phyloP scores from a whole-genome alignment of 331 rosid genomes.

The Pyracantha coccinea region DNA sequence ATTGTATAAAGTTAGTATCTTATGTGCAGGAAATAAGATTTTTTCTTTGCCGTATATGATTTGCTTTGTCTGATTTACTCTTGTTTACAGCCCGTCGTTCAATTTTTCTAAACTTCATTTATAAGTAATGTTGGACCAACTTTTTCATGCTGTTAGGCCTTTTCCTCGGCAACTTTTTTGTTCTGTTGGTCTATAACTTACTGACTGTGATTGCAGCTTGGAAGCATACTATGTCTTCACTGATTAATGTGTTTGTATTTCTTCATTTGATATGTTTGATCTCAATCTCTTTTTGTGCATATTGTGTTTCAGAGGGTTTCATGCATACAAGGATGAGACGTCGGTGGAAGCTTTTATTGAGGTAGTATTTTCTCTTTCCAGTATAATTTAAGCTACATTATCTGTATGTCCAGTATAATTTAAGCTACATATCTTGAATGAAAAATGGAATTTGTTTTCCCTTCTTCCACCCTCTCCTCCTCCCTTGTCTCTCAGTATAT shows the following conservation, averaged over 20 bases:
- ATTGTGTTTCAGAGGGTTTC: constrained; percentile 90
- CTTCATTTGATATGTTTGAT: background rate
- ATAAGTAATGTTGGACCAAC: background rate
- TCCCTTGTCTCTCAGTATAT: background rate
- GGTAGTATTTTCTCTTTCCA: constrained; percentile 30
- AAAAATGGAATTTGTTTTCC: background rate
- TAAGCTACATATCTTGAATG: background rate
- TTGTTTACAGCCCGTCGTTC: background rate
- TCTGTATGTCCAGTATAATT: background rate
- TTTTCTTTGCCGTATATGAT: background rate
- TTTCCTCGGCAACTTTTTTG: background rate
- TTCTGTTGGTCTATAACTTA: background rate
- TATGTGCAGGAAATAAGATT: background rate
- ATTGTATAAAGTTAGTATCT: background rate
- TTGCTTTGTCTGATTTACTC: background rate
- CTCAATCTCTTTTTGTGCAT: background rate
- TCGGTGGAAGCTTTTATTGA: constrained; percentile 92
- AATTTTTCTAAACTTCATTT: background rate
- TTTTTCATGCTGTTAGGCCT: background rate
- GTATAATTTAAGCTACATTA: background rate
- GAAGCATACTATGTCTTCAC: background rate
- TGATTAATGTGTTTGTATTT: background rate
- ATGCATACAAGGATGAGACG: constrained; percentile 99
- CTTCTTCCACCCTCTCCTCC: background rate
- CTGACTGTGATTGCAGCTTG: background rate